Conservation (phyloP, 371 early-diverging fungal genomes). For the Phascolomyces articulosus region DNA sequence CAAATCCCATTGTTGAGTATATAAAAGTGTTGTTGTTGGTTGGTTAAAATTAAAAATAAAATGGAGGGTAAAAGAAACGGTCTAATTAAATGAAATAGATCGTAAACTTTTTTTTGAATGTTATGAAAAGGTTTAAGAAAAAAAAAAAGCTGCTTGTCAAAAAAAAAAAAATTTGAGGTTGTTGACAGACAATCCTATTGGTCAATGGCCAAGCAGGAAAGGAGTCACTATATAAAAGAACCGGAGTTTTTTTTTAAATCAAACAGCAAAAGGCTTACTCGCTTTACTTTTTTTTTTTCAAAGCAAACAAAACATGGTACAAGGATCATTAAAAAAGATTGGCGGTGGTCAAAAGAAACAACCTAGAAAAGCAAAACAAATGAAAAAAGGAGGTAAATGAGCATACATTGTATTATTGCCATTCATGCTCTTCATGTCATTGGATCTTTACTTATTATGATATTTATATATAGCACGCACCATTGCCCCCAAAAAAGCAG, state of each 20-base stretch:
- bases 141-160: not conserved
- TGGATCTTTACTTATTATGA: no score
- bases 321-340: conserved; percentile 55
- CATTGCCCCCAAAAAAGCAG: conserved; percentile 63
- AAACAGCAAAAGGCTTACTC: no score
- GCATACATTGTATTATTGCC: no score
- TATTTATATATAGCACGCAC: conserved; percentile 38
- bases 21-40: no score
- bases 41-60: no score
- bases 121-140: not conserved
- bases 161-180: not conserved
- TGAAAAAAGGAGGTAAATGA: conserved; percentile 58
- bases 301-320: conserved; percentile 39
- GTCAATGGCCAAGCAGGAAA: no score
- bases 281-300: not conserved
- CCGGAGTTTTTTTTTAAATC: not conserved
- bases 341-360: conserved; percentile 42
- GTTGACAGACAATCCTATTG: no score
- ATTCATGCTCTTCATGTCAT: no score
- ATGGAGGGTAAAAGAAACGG: no score
- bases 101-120: not conserved
- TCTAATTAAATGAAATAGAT: no score
- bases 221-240: not conserved
- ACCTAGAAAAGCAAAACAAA: conserved; percentile 52
- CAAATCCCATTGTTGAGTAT: conserved; percentile 18